These are phyloP conservation scores for Psilocybe mexicana DNA, from an alignment of 1,284 basidiomycete genomes.

Conservation along the genomic window DNA sequence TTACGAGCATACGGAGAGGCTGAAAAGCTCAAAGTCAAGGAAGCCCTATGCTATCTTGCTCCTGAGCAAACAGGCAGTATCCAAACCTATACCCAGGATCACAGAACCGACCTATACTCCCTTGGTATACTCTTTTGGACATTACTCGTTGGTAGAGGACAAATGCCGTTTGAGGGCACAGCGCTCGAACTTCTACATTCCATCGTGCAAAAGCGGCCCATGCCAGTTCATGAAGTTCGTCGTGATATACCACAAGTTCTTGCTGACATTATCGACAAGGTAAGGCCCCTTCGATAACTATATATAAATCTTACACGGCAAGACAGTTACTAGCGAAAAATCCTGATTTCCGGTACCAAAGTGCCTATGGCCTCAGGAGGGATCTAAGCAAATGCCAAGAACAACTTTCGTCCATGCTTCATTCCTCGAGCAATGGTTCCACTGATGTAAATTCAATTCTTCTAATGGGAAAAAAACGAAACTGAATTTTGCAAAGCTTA, in stretches of 20 bases:
- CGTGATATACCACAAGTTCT: conserved; percentile 70
- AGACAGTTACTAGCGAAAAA: conserved; percentile 61
- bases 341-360: conserved; percentile 67
- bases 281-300: conserved; percentile 20
- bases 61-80: conserved; percentile 74
- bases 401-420: conserved; percentile 57
- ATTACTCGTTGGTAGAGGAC: conserved; percentile 63
- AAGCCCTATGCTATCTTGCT: conserved; percentile 70
- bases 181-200: conserved; percentile 66
- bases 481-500: conserved; percentile 44
- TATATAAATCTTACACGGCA: background rate
- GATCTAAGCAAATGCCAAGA: conserved; percentile 69
- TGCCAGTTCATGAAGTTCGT: conserved; percentile 74
- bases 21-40: conserved; percentile 68
- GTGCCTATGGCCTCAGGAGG: conserved; percentile 63
- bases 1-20: conserved; percentile 58
- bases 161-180: conserved; percentile 71
- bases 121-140: conserved; percentile 73
- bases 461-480: background rate
- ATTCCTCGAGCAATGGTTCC: conserved; percentile 55
- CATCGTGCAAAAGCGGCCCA: conserved; percentile 68
- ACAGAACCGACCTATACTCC: conserved; percentile 70
- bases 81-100: conserved; percentile 67
- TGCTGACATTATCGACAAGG: conserved; percentile 70
- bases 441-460: conserved; percentile 43